Percentiles rank a stretch among this genome's conserved stretches.
These are phyloP conservation scores for Tetradesmus lagerheimii DNA, from an alignment of 139 green algal species.

Conservation along the genomic window DNA sequence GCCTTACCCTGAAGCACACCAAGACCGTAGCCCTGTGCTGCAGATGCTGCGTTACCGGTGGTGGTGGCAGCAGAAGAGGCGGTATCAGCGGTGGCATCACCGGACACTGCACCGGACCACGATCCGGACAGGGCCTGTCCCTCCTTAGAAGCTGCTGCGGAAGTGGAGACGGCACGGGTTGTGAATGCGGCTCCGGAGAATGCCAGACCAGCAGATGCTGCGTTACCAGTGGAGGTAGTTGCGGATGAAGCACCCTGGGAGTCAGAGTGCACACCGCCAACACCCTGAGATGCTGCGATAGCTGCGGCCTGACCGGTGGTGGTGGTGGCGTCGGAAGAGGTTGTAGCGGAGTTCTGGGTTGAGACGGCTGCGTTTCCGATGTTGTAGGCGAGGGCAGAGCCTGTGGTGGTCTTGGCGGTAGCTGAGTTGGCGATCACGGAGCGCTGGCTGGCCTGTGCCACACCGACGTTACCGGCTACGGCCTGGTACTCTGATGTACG, in stretches of 20 bases:
- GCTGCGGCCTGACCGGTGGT: slow-evolving; percentile 30
- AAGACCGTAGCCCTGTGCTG: slow-evolving; percentile 3
- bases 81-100: slow-evolving; percentile 30
- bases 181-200: slow-evolving; percentile 35
- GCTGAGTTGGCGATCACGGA: slow-evolving; percentile 33
- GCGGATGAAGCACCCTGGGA: slow-evolving; percentile 38
- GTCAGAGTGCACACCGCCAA: slow-evolving; percentile 41
- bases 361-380: background rate
- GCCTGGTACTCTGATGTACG: slow-evolving; percentile 41
- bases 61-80: slow-evolving; percentile 40
- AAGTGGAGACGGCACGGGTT: slow-evolving; percentile 37
- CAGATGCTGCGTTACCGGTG: slow-evolving; percentile 40
- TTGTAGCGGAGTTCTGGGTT: slow-evolving; percentile 22
- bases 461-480: slow-evolving; percentile 44
- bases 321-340: slow-evolving; percentile 40
- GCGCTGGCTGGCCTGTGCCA: slow-evolving; percentile 25
- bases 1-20: slow-evolving; percentile 46
- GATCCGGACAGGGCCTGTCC: slow-evolving; percentile 38
- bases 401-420: slow-evolving; percentile 35
- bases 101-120: background rate
- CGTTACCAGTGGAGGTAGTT: slow-evolving; percentile 26
- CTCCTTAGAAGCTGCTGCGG: slow-evolving; percentile 28
- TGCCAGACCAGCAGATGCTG: slow-evolving; percentile 1
- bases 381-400: slow-evolving; percentile 36
- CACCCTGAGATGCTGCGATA: slow-evolving; percentile 6